Base-by-base conservation (phyloP, 306 rosid genomes). In the Pterocarpus santalinus region DNA sequence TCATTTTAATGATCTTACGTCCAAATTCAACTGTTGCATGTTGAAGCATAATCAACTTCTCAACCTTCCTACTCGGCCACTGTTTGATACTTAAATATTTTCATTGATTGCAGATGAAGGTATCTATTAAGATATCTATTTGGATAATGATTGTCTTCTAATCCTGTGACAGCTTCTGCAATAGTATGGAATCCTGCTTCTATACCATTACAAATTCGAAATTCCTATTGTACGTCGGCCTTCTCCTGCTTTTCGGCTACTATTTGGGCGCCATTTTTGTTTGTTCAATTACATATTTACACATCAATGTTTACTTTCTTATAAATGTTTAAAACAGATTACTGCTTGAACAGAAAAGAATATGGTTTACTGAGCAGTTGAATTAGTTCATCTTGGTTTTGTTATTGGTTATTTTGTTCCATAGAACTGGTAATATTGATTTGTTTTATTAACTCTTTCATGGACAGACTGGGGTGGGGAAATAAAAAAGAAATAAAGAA, bases 71-170 rank as follows among this genome's bases (percentile, higher is more conserved):
- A n/a, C 73, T 57, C 43, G 30, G 39, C 74, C 47, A 52, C 28
- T 64, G 39, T 13, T 51, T 44, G 43, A 72, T 70, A 12, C 70
- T 5, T 63, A 8, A 53, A 32, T 55, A 72, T 49, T 76, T 80
- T 83, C 39, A 38, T 39, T 69, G 49, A 8, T 77, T 39, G 84
- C 91, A 88, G 91, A 85, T 77, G 91, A 85, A 68, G 58, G 28
- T 16, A 22, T 8, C 77, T 77, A 67, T 17, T 88, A 77, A 74
- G 52, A 32, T 44, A 46, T 17, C 74, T 35, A 8, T 67, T 67
- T 43, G 79, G 56, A 65, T 76, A 64, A 72, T 52, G 77, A 32
- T 69, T 49, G 43, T 58, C 74, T 28, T 38, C 71, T 51, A 34
- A 12, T 57, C 34, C 35, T 58, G 58, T 43, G 62, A 35, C 38